Base-by-base conservation (phyloP, 106 monocot genomes). In the Acanthochlamys bracteata region DNA sequence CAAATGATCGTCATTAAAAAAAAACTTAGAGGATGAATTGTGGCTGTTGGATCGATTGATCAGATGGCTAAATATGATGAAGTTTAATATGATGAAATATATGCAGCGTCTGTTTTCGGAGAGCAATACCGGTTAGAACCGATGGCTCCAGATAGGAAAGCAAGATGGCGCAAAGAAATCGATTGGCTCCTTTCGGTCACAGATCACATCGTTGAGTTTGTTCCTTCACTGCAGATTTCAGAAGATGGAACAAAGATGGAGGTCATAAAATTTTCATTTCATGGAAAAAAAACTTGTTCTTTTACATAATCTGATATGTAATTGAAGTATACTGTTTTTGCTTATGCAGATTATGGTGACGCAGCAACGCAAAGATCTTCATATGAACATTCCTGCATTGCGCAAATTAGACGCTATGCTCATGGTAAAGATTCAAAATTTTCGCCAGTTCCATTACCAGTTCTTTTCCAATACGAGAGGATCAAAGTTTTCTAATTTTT, bases 151-250 rank as follows among this genome's bases (percentile, higher is more conserved):
- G 86, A 92, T 20, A 83, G 78, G 68, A 92, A 87, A 68, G 63
- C 66, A 11, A 80, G 80, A 42, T 92, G 91, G 91, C 76, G 70
- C 46, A 91, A 71, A 60, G 91, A 91, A 71, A 76, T 91, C 23
- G 86, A 78, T 42, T 91, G 86, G 86, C 86, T 91, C 20, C 64
- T 91, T 60, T 86, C 83, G n/a, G 91, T 91, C 73, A 81, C 91
- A 4, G 91, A 86, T 83, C 74, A 86, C 39, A 86, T 86, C 40
- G 91, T 91, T 33, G 91, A 86, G 60, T 75, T 91, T 27, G 86
- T 91, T 61, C 78, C 91, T 58, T 80, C 80, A 6, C 79, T 80
- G 52, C 91, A 91, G 65, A 51, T 71, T 61, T 60, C 75, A 2
- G 75, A 76, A 53, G 83, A 86, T 74, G 91, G 91, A 55, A 71